Percentiles rank a stretch among this genome's conserved stretches.
Evolutionary conservation across 2,329 filamentous ascomycete species (phyloP).

Genomic region (Phialophora macrospora): DNA sequence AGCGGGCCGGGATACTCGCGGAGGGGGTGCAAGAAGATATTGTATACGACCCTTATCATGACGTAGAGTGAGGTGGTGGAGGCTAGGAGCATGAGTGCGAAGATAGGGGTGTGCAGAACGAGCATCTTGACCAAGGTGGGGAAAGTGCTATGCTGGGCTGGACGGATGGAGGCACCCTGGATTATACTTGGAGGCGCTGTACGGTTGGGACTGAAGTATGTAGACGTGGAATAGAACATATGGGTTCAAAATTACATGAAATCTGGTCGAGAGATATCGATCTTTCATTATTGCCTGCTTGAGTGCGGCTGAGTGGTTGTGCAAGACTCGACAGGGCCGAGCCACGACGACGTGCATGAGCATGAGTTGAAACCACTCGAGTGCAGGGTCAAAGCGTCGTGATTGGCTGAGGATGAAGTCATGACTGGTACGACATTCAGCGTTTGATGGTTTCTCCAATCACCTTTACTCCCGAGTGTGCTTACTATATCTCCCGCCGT

Average conservation of each 20-base stretch:
- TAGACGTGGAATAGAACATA: neutral
- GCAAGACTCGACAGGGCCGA: neutral
- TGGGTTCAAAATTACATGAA: neutral
- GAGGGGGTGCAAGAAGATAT: slow-evolving; percentile 40
- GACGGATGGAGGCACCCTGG: neutral
- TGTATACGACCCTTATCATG: slow-evolving; percentile 25
- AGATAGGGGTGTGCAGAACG: neutral
- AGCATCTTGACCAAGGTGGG: neutral
- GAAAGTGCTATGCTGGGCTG: neutral
- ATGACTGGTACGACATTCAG: neutral
- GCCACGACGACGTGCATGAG: neutral
- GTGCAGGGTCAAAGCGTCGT: neutral
- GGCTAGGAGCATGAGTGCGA: neutral
- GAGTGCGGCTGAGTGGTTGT: neutral
- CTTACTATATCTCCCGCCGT: neutral
- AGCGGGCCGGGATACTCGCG: slow-evolving; percentile 43
- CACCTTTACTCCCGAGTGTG: neutral
- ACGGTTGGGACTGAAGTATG: too few relatives aligned
- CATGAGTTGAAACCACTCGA: neutral
- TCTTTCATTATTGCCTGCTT: slow-evolving; percentile 1
- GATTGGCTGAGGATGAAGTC: neutral
- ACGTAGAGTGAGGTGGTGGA: neutral
- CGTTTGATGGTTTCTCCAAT: neutral
- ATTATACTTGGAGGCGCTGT: too few relatives aligned
- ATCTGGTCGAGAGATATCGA: neutral